Percentiles rank a stretch among this genome's conserved stretches.
Evolutionary conservation across 2,329 filamentous ascomycete species (phyloP).

Genomic region (Cladosporium austrohemisphaericum): DNA sequence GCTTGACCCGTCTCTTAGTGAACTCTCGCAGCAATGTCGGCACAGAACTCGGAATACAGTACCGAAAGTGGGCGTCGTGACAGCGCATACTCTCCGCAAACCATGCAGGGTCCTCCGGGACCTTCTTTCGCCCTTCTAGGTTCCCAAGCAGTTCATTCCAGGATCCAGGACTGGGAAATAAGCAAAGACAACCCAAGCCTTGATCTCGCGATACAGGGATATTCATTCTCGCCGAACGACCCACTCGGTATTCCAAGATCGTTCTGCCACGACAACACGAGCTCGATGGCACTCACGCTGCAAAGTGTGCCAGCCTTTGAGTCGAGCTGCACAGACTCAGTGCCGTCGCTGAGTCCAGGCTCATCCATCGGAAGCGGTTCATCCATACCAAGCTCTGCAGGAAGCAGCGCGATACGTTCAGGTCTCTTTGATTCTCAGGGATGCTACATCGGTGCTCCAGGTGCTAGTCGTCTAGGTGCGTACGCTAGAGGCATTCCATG

Average conservation of each 20-base stretch:
- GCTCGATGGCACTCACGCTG: constrained; percentile 2
- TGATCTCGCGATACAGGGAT: neutral
- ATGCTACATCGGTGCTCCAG: neutral
- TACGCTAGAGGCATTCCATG: constrained; percentile 12
- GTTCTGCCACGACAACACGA: neutral
- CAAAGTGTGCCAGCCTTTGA: neutral
- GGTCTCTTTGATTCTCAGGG: constrained; percentile 3
- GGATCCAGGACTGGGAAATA: constrained; percentile 2
- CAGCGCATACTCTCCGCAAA: constrained; percentile 10
- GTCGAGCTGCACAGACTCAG: neutral
- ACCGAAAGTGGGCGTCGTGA: constrained; percentile 14
- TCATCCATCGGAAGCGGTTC: constrained; percentile 5
- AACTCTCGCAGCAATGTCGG: constrained; percentile 12
- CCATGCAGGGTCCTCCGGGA: constrained; percentile 10
- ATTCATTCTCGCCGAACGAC: neutral
- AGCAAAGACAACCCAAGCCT: neutral
- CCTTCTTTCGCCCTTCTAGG: neutral
- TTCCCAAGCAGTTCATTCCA: neutral
- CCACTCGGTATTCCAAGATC: constrained; percentile 9
- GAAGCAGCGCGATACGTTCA: neutral
- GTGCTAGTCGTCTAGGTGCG: neutral
- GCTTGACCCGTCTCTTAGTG: neutral
- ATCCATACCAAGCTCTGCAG: constrained; percentile 4
- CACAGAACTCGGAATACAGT: constrained; percentile 2
- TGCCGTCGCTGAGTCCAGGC: constrained; percentile 3